Conservation (phyloP, 257 asterid genomes). For the Sherardia arvensis region DNA sequence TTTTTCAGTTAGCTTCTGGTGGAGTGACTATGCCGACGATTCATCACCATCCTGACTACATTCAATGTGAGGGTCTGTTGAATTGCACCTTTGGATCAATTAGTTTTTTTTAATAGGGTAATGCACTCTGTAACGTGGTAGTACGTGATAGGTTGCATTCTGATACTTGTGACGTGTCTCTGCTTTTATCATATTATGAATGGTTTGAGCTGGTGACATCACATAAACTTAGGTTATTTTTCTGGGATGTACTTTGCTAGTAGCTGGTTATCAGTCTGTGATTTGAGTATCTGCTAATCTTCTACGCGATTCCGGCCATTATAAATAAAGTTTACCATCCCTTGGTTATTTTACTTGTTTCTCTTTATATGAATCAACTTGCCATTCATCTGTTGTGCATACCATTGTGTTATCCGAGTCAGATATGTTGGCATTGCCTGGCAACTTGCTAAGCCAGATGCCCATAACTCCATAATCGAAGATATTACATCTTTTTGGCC, state of each 20-base stretch:
- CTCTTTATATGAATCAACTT: background rate
- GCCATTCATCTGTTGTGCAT: background rate
- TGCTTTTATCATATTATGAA: background rate
- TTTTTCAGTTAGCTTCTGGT: slow-evolving; percentile 99
- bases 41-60: slow-evolving; percentile 12
- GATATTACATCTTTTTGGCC: background rate
- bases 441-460: background rate
- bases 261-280: background rate
- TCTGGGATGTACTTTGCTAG: background rate
- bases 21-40: slow-evolving; percentile 38
- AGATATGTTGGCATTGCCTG: background rate
- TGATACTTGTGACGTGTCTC: background rate
- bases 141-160: background rate
- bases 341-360: background rate
- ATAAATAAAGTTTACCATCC: background rate
- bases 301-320: background rate
- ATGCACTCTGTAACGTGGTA: background rate
- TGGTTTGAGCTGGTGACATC: background rate
- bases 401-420: background rate
- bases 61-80: background rate
- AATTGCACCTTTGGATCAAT: too few species aligned
- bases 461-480: background rate
- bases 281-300: background rate
- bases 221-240: background rate
- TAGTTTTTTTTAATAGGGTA: background rate